These are phyloP conservation scores for Elongisporangium prolatum DNA, from an alignment of 352 stramenopile genomes.

Conservation along the genomic window DNA sequence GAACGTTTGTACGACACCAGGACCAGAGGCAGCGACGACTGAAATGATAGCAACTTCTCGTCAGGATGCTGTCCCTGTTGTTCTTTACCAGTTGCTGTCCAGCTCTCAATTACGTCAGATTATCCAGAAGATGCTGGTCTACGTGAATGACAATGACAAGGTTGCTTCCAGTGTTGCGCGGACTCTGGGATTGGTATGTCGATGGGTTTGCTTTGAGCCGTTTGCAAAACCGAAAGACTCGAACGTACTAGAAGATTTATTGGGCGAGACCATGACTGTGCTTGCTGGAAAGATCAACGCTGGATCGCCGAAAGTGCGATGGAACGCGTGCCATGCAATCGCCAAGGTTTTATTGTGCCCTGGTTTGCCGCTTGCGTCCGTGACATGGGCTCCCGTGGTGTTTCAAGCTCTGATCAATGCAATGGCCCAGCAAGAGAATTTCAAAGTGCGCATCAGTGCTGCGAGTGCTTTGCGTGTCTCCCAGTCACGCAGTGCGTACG, in stretches of 20 bases:
- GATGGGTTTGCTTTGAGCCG: conserved; percentile 71
- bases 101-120: conserved; percentile 56
- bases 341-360: conserved; percentile 82
- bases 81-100: conserved; percentile 68
- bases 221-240: conserved; percentile 36
- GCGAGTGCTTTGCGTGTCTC: conserved; percentile 74
- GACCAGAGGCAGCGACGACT: conserved; percentile 32
- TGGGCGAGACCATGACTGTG: conserved; percentile 65
- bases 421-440: conserved; percentile 85
- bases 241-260: conserved; percentile 38
- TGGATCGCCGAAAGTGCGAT: conserved; percentile 80
- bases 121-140: conserved; percentile 82
- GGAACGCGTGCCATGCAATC: conserved; percentile 87
- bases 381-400: conserved; percentile 68
- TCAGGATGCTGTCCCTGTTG: conserved; percentile 9
- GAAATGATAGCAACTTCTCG: conserved; percentile 2
- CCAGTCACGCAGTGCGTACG: conserved; percentile 58
- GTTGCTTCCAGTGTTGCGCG: conserved; percentile 80
- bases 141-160: conserved; percentile 87
- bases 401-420: conserved; percentile 76
- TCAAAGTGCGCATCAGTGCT: conserved; percentile 86
- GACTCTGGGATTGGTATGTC: conserved; percentile 73
- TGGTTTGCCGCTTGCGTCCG: conserved; percentile 63
- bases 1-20: conserved; percentile 82
- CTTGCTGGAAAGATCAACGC: conserved; percentile 72